Base-by-base conservation (phyloP, 2,329 filamentous ascomycete genomes). In the Diaporthe sp. region DNA sequence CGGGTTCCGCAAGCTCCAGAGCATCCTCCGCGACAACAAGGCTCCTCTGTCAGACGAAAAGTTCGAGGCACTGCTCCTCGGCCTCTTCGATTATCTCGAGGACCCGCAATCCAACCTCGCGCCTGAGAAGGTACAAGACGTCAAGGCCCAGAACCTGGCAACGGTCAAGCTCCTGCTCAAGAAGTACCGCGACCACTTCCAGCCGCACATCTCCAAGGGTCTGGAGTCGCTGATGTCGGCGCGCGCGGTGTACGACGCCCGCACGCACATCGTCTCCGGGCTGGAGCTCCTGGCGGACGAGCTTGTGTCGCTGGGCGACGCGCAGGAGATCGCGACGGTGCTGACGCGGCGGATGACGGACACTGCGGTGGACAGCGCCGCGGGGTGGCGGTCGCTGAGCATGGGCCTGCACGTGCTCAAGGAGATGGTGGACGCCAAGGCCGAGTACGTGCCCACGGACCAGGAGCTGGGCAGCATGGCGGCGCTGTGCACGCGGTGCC, bases 1-100 rank as follows among this genome's bases (percentile, higher is more conserved):
- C 80, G 94, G 94, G 73, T 95, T 96, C 86, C 90, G 94, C 70
- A 94, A 94, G 79, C 86, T 96, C 65, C 94, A 96, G 81, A 92
- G 92, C 51, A 88, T 95, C 77, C 88, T 95, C 75, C 92, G 93
- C 76, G 92, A 93, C 74, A 90, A 88, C 79, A 89, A 88, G 78
- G 88, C 91, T 19, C 86, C 91, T 27, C 91, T 94, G 80, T 87
- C 88, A 1, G 90, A 92, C 75, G 90, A 92, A 63, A 93, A 90
- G 77, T 95, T 94, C 75, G 90, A 93, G 76, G 87, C 91, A 10
- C 86, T 96, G 2, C 84, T 95, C 47, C 78, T 89, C 3, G 92
- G 92, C 0, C 87, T 95, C 27, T 93, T 96, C 75, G 90, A 92
- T 63, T 96, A 93, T 80, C 89, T 96, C 35, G 90, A 94, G 81